Conservation (phyloP, 2,329 filamentous ascomycete genomes). For the Emydomyces testavorans region DNA sequence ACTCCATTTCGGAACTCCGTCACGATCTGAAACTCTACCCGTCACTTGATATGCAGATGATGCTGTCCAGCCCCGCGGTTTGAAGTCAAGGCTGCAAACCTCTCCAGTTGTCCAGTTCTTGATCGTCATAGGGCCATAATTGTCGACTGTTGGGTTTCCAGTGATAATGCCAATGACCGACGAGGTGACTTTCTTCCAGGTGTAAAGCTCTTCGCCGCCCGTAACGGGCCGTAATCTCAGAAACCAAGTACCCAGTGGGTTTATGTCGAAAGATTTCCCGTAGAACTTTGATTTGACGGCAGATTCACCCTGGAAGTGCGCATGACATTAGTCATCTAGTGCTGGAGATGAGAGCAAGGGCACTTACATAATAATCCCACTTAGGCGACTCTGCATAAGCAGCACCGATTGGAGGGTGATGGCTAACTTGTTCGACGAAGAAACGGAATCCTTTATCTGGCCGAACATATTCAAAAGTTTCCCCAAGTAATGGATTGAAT, state of each 20-base stretch:
- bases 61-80: conserved; percentile 89
- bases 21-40: conserved; percentile 70
- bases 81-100: conserved; percentile 81
- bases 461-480: conserved; percentile 91
- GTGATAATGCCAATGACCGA: conserved; percentile 98
- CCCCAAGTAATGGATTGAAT: conserved; percentile 90
- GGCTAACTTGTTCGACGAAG: conserved; percentile 96
- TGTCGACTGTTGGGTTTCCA: conserved; percentile 90
- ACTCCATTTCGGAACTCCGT: conserved; percentile 73
- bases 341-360: background rate
- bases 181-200: conserved; percentile 97
- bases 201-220: conserved; percentile 77
- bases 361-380: conserved; percentile 74
- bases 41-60: conserved; percentile 79
- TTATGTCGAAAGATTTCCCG: conserved; percentile 94
- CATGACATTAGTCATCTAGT: conserved; percentile 16
- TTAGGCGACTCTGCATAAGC: conserved; percentile 83
- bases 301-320: conserved; percentile 66
- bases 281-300: conserved; percentile 95
- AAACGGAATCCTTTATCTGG: conserved; percentile 97
- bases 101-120: conserved; percentile 96
- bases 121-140: conserved; percentile 93
- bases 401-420: conserved; percentile 89
- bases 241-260: conserved; percentile 95
- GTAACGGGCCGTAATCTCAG: conserved; percentile 64